Percentiles rank a stretch among this genome's conserved stretches.
Conservation (phyloP, 139 green algal genomes). For the Tetraselmis chui region DNA sequence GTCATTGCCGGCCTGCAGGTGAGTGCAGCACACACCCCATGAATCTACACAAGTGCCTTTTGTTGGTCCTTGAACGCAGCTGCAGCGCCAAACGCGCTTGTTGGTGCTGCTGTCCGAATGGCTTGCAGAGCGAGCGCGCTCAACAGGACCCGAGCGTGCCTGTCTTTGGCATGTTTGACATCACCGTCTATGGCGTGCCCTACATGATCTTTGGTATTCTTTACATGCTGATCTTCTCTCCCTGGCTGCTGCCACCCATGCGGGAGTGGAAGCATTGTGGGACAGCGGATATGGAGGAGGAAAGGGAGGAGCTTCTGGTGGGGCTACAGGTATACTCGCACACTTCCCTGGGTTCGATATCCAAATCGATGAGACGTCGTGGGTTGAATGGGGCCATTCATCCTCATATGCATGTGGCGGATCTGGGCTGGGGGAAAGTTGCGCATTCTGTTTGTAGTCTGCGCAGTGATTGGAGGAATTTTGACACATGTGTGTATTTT, state of each 20-base stretch:
- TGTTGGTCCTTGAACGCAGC: too few species aligned
- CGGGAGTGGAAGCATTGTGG: background rate
- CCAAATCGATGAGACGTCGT: too few species aligned
- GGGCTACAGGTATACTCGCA: background rate
- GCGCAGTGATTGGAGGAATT: too few species aligned
- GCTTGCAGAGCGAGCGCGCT: background rate
- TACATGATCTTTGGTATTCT: slow-evolving; percentile 25
- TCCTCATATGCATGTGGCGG: background rate
- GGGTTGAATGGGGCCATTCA: too few species aligned
- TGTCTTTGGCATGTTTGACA: slow-evolving; percentile 17
- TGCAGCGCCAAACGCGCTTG: too few species aligned
- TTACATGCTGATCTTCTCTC: slow-evolving; percentile 24
- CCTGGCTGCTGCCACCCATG: slow-evolving; percentile 6
- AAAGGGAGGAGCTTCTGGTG: background rate
- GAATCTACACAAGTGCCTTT: too few species aligned
- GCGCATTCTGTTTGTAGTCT: too few species aligned
- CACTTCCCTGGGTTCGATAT: too few species aligned
- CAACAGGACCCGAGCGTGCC: background rate
- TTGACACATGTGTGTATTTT: too few species aligned
- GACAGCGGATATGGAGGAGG: background rate
- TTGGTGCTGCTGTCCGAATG: too few species aligned
- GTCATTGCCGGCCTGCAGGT: slow-evolving; percentile 49
- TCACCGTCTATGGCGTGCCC: slow-evolving; percentile 32
- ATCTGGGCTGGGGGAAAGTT: slow-evolving; percentile 13
- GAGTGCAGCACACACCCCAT: too few species aligned